Evolutionary conservation across 2,329 filamentous ascomycete species (phyloP).

Genomic region (Sporothrix euskadiensis): DNA sequence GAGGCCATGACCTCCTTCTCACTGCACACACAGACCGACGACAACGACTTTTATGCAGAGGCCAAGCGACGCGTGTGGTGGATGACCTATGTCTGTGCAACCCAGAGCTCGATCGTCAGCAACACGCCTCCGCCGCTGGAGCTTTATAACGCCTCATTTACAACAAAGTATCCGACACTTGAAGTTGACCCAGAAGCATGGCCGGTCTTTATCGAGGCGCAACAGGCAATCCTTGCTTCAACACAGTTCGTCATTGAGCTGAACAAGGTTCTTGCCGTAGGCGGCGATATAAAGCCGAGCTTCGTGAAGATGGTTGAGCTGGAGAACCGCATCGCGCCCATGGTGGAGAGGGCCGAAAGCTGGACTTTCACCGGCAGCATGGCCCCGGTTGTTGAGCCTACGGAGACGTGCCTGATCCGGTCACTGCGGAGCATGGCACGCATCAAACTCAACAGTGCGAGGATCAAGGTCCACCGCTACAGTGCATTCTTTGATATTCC

Average conservation of each 20-base stretch:
- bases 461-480: conserved; percentile 55
- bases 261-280: conserved; percentile 44
- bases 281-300: conserved; percentile 44
- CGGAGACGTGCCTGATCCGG: conserved; percentile 46
- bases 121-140: conserved; percentile 41
- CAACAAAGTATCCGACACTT: conserved; percentile 46
- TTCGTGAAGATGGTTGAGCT: conserved; percentile 47
- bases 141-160: conserved; percentile 43
- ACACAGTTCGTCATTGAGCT: conserved; percentile 53
- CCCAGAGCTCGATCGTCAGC: conserved; percentile 54
- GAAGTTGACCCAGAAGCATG: conserved; percentile 48
- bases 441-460: conserved; percentile 54
- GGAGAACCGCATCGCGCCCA: conserved; percentile 43
- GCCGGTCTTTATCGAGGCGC: conserved; percentile 48
- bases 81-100: conserved; percentile 56
- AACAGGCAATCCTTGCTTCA: conserved; percentile 50
- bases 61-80: conserved; percentile 53
- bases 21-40: conserved; percentile 45
- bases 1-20: conserved; percentile 50
- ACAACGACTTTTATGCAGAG: conserved; percentile 48
- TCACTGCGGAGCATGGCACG: conserved; percentile 50
- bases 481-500: conserved; percentile 53
- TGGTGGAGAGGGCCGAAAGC: conserved; percentile 42
- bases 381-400: conserved; percentile 42
- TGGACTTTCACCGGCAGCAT: conserved; percentile 41